A percentile compares a stretch with the other conserved stretches of the same genome.
phyloP scores from a whole-genome alignment of 192 early-diverging fungal genomes.

The Mortierella alpina region DNA sequence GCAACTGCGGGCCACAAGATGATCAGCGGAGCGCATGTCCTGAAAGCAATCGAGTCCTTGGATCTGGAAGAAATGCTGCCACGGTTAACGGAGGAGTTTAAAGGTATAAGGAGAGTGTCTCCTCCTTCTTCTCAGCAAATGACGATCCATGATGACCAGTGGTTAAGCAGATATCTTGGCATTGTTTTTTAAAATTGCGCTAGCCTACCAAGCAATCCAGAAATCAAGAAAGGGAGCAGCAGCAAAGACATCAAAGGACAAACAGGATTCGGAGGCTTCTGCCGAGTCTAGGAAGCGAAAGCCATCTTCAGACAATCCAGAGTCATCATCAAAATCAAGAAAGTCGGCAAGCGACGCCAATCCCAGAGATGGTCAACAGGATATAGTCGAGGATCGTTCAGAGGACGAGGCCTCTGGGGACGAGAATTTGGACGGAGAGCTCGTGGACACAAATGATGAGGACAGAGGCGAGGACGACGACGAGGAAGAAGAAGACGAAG shows the following conservation, averaged over 20 bases:
- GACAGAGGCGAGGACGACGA: slow-evolving; percentile 24
- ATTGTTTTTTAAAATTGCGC: not conserved
- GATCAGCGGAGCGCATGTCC: slow-evolving; percentile 57
- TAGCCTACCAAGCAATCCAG: slow-evolving; percentile 57
- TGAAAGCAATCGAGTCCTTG: slow-evolving; percentile 59
- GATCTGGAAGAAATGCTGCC: slow-evolving; percentile 59
- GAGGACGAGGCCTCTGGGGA: slow-evolving; percentile 29
- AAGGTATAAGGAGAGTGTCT: slow-evolving; percentile 35
- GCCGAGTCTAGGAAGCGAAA: slow-evolving; percentile 43
- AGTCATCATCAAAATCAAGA: slow-evolving; percentile 20
- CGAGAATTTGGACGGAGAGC: slow-evolving; percentile 24
- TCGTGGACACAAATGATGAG: slow-evolving; percentile 15
- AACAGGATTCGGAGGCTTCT: slow-evolving; percentile 13
- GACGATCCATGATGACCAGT: no score
- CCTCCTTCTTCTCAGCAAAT: not conserved
- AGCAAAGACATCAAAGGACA: slow-evolving; percentile 22
- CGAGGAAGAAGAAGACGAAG: slow-evolving; percentile 15
- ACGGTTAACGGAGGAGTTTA: slow-evolving; percentile 47
- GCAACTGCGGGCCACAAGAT: slow-evolving; percentile 60
- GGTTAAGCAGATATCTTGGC: not conserved
- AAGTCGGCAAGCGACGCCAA: slow-evolving; percentile 38
- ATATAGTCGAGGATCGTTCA: not conserved
- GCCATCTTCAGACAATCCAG: slow-evolving; percentile 17
- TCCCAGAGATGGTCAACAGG: slow-evolving; percentile 30
- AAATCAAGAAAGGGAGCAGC: slow-evolving; percentile 51